Percentiles rank a stretch among this genome's conserved stretches.
Evolutionary conservation across 1,139 yeast genomes (phyloP).

Genomic region (Yamadazyma siamensis): DNA sequence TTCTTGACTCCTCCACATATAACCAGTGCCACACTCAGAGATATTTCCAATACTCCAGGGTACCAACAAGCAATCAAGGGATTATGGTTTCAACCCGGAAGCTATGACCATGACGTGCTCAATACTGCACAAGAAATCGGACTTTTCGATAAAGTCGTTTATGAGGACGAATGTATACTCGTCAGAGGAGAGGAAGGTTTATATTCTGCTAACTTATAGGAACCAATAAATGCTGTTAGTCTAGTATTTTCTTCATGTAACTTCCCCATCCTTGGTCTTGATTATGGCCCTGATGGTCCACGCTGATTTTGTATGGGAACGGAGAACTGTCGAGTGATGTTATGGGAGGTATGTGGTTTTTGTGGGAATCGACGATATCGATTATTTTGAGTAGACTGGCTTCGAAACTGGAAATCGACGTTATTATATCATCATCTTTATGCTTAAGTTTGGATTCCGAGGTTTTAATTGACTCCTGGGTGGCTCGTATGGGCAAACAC

Average conservation of each 20-base stretch:
- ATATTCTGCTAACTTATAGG: slow-evolving; percentile 24
- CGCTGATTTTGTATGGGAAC: slow-evolving; percentile 52
- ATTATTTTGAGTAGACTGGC: slow-evolving; percentile 45
- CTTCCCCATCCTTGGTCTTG: slow-evolving; percentile 39
- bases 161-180: slow-evolving; percentile 65
- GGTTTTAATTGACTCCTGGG: slow-evolving; percentile 4
- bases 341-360: slow-evolving; percentile 72
- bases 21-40: slow-evolving; percentile 46
- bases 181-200: slow-evolving; percentile 65
- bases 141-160: slow-evolving; percentile 44
- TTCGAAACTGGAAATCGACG: slow-evolving; percentile 39
- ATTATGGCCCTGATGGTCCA: slow-evolving; percentile 11
- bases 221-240: slow-evolving; percentile 14
- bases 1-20: slow-evolving; percentile 74
- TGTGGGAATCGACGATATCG: slow-evolving; percentile 50
- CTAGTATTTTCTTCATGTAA: slow-evolving; percentile 46
- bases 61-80: slow-evolving; percentile 44
- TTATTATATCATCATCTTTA: slow-evolving; percentile 13
- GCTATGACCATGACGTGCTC: slow-evolving; percentile 56
- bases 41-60: slow-evolving; percentile 30
- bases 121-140: slow-evolving; percentile 37
- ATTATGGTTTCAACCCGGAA: slow-evolving; percentile 84
- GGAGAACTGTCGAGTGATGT: slow-evolving; percentile 65
- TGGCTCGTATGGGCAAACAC: slow-evolving; percentile 30
- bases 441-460: background rate